Evolutionary conservation across 2,329 filamentous ascomycete genomes (phyloP), one percentile per base, ranked within the genome.

Genomic region (Conoideocrella luteorostrata): DNA sequence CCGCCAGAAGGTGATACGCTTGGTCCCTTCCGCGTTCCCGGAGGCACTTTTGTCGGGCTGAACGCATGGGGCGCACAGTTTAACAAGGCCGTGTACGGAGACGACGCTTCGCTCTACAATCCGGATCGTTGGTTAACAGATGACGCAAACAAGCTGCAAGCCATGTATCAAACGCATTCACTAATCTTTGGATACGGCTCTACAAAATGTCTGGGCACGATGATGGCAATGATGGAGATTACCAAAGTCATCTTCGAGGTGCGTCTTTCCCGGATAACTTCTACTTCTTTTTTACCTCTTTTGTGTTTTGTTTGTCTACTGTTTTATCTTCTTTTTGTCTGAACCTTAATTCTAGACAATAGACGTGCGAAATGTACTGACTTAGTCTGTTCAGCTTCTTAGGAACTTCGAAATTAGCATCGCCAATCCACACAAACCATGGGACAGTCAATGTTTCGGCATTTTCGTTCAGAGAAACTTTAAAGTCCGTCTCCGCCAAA

Each of bases 171-270:
- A 4, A 58, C 58, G 1, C 51, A 62, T 7, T 63, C 66, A n/a
- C 46, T 68, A 4, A 53, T 64, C 0, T 69, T 69, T 43, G 60
- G 64, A 0, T 59, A 62, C 17, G 67, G 67, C 1, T 55, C 54
- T 17, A 66, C 58, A 39, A 54, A 59, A 24, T 69, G 66, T 21
- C 47, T 68, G 1, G 66, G 66, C 0, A 62, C 60, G 26, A 57
- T 56, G 0, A 57, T 68, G n/a, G 65, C 66, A 0, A 42, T 58
- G n/a, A 56, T 69, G 37, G 63, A 69, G 39, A 13, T 67, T n/a
- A 59, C 61, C 26, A 61, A 62, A 49, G 50, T 58, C 4, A 54
- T 68, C 29, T 64, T 69, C 22, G 69, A 74, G 59, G 64, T 68
- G 66, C 5, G 48, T 50, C n/a, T n/a, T n/a, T n/a, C n/a, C n/a